Conservation (phyloP, 1,284 basidiomycete species). For the Moesziomyces sp. region DNA sequence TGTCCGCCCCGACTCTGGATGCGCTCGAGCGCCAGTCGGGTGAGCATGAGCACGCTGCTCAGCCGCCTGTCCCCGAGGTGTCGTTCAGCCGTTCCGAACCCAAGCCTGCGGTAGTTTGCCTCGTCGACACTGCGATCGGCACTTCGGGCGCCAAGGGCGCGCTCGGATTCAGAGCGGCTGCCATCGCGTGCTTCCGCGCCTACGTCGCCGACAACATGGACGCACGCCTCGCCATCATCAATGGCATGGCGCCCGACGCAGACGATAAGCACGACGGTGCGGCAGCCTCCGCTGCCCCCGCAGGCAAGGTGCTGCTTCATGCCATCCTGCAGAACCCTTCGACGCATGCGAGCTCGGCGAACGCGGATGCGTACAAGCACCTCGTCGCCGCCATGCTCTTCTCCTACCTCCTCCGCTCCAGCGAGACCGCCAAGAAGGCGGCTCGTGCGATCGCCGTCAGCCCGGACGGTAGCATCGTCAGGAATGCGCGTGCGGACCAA, state of each 20-base stretch:
- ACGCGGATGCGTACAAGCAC: conserved; percentile 70
- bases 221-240: conserved; percentile 70
- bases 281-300: conserved; percentile 58
- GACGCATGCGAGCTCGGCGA: conserved; percentile 23
- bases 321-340: conserved; percentile 70
- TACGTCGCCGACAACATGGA: conserved; percentile 68
- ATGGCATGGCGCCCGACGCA: conserved; percentile 69
- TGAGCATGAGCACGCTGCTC: conserved; percentile 9
- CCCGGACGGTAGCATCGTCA: conserved; percentile 50
- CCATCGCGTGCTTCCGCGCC: conserved; percentile 58
- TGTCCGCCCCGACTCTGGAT: conserved; percentile 16
- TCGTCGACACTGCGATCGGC: conserved; percentile 52
- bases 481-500: conserved; percentile 15
- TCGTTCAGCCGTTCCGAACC: conserved; percentile 43
- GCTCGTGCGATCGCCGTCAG: conserved; percentile 71
- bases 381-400: conserved; percentile 66
- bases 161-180: conserved; percentile 54
- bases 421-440: conserved; percentile 72
- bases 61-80: conserved; percentile 9
- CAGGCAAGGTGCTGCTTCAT: conserved; percentile 71
- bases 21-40: not conserved
- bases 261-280: conserved; percentile 38
- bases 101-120: conserved; percentile 41
- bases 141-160: conserved; percentile 50
- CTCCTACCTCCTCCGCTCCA: conserved; percentile 71